Conservation (phyloP, 768 basidiomycete species). For the Trametes meyenii region DNA sequence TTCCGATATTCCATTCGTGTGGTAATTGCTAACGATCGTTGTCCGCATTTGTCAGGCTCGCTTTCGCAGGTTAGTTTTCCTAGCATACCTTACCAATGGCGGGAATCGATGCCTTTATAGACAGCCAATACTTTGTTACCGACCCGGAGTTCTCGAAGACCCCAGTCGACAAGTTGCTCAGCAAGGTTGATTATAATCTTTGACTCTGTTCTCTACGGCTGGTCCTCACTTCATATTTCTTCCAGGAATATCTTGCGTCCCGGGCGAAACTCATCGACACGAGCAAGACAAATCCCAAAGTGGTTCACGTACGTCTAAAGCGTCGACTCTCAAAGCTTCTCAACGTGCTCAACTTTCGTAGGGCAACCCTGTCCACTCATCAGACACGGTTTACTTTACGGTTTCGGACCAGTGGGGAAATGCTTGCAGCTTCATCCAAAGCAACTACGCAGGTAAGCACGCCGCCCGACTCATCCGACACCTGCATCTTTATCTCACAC, state of each 20-base stretch:
- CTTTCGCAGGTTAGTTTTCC: slow-evolving; percentile 67
- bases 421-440: slow-evolving; percentile 87
- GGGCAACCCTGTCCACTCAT: slow-evolving; percentile 83
- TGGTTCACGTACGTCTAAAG: slow-evolving; percentile 59
- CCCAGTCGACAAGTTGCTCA: slow-evolving; percentile 81
- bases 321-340: neutral
- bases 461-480: neutral
- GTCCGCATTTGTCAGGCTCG: slow-evolving; percentile 37
- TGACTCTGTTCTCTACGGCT: neutral
- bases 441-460: slow-evolving; percentile 75
- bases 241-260: slow-evolving; percentile 77
- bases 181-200: slow-evolving; percentile 57
- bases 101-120: slow-evolving; percentile 40
- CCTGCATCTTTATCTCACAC: neutral
- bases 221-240: neutral
- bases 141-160: slow-evolving; percentile 82
- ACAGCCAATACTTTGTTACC: slow-evolving; percentile 88
- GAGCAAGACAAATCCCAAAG: slow-evolving; percentile 58
- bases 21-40: neutral
- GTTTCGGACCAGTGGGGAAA: slow-evolving; percentile 88
- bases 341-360: slow-evolving; percentile 29
- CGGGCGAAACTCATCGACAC: slow-evolving; percentile 84
- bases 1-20: neutral
- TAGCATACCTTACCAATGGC: neutral
- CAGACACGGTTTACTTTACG: slow-evolving; percentile 95